Base-by-base conservation (phyloP, 2,329 filamentous ascomycete genomes). In the Aspergillus brunneoviolaceus region DNA sequence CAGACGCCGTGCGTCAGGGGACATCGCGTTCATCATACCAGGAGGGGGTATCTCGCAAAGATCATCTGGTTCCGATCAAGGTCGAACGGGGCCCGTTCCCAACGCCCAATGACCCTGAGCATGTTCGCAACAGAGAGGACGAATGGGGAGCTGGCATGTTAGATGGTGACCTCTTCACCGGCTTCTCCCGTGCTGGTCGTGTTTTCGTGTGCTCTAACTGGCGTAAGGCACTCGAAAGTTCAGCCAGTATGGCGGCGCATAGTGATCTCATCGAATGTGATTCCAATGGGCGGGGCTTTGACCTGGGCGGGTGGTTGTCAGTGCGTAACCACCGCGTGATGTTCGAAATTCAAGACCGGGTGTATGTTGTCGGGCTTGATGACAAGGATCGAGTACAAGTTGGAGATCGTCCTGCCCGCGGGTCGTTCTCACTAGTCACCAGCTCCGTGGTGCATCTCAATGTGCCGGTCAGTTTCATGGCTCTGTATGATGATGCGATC, bases 61-160 rank as follows among this genome's bases (percentile, higher is more conserved):
- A 72, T 51, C 63, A 65, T 10, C 51, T 76, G 21, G 61, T 65
- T 2, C 71, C 71, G 2, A 67, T 76, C 23, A n/a, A 68, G 4
- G 19, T 76, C 2, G 35, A 49, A 0, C 62, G 63, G n/a, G 73
- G 72, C 3, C 69, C 69, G 6, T 68, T 73, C 5, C 64, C 67
- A 16, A 55, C 61, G 4, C 67, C 68, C 4, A 54, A 48, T 10
- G 67, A 71, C 11, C 60, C 65, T 14, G 63, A 66, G 2, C 67
- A 72, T 50, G 61, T 71, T 2, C 60, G 69, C n/a, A 62, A 73
- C 33, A 68, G 70, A 1, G 74, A 77, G 5, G 77, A 82, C 51
- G 79, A 81, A 63, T 82, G 79, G 79, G 80, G 80, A 19, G 78
- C 80, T 2, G 79, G 79, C 4, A 77, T 80, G 76, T 59, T 81